Evolutionary conservation across 768 basidiomycete species (phyloP).

Genomic region (Lactarius quietus): DNA sequence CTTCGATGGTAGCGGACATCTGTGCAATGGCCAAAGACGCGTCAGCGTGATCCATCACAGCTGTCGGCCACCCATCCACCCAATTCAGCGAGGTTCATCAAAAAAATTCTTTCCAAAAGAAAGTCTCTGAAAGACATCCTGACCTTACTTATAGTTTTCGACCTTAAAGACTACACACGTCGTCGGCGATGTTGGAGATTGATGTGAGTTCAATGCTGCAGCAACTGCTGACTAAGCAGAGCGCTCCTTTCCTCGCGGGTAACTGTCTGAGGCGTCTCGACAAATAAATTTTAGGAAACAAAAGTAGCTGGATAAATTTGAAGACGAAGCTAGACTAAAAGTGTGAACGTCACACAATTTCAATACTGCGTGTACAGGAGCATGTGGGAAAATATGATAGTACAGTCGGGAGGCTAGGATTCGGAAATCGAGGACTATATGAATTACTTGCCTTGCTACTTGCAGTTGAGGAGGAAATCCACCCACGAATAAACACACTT

Average conservation of each 20-base stretch:
- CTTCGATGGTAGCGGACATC: conserved; percentile 86
- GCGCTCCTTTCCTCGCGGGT: too few relatives aligned
- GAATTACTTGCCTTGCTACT: too few relatives aligned
- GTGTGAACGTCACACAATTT: not conserved
- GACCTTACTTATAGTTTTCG: conserved; percentile 4
- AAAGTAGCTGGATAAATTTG: too few relatives aligned
- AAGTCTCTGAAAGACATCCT: not conserved
- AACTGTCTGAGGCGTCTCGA: too few relatives aligned
- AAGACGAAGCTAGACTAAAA: too few relatives aligned
- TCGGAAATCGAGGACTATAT: too few relatives aligned
- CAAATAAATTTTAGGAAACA: not conserved
- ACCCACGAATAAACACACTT: not conserved
- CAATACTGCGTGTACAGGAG: not conserved
- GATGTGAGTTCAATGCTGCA: not conserved
- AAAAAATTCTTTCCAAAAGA: not conserved
- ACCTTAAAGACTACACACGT: conserved; percentile 6
- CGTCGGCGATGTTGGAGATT: conserved; percentile 17
- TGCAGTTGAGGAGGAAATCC: too few relatives aligned
- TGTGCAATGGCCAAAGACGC: conserved; percentile 28
- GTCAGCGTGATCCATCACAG: conserved; percentile 30
- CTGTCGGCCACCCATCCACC: conserved; percentile 36
- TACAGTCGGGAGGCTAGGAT: not conserved
- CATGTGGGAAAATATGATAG: too few relatives aligned
- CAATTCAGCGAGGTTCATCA: conserved; percentile 30
- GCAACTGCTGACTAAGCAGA: conserved; percentile 18